These are phyloP conservation scores for Clonostachys solani DNA, from an alignment of 2,329 filamentous ascomycete genomes.

Conservation along the genomic window DNA sequence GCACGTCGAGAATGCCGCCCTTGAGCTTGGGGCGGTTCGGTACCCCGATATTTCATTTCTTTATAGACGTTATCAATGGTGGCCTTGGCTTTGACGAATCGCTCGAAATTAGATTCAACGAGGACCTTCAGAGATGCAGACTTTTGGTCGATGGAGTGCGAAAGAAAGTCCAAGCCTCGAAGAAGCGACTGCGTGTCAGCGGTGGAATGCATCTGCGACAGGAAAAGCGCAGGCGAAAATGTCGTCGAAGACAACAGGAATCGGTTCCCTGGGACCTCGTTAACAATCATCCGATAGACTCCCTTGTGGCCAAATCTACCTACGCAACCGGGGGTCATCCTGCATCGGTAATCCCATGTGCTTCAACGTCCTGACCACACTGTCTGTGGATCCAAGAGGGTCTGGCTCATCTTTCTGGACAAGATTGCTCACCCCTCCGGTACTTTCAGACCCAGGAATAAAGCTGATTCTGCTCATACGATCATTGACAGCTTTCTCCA, in stretches of 20 bases:
- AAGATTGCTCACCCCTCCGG: slow-evolving; percentile 66
- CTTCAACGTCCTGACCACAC: slow-evolving; percentile 77
- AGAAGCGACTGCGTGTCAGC: slow-evolving; percentile 81
- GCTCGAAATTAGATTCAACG: slow-evolving; percentile 97
- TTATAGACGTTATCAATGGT: slow-evolving; percentile 99
- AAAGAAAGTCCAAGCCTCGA: slow-evolving; percentile 78
- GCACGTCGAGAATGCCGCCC: slow-evolving; percentile 59
- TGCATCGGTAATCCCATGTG: slow-evolving; percentile 76
- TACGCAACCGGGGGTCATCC: slow-evolving; percentile 75
- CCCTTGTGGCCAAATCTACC: slow-evolving; percentile 20
- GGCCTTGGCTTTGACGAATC: slow-evolving; percentile 94
- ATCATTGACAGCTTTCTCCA: slow-evolving; percentile 71
- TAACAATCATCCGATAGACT: neutral
- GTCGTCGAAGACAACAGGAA: slow-evolving; percentile 94
- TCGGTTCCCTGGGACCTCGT: slow-evolving; percentile 63
- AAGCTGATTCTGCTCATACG: slow-evolving; percentile 52
- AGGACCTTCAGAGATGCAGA: slow-evolving; percentile 93
- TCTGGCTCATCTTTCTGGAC: slow-evolving; percentile 92
- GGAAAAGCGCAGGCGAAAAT: slow-evolving; percentile 87
- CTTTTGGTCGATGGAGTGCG: slow-evolving; percentile 93
- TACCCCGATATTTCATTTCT: slow-evolving; percentile 81
- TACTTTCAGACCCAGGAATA: slow-evolving; percentile 64
- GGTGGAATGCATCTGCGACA: slow-evolving; percentile 85
- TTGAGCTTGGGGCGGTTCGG: slow-evolving; percentile 39
- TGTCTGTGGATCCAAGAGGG: slow-evolving; percentile 82